Base-by-base conservation (phyloP, 331 rosid genomes). In the Telfairia occidentalis region DNA sequence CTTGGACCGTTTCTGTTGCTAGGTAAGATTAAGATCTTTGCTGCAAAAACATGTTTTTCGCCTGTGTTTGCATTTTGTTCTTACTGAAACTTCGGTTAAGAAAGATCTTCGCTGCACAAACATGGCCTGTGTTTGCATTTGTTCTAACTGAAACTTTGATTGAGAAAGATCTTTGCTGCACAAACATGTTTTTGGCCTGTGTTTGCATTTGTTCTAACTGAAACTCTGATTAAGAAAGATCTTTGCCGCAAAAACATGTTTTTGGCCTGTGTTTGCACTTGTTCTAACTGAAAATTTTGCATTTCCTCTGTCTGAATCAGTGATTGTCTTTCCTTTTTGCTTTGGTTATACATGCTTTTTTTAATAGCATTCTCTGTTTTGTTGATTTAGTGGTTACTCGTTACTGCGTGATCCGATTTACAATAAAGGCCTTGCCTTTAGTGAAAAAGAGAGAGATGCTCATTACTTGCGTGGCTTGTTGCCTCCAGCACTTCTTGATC, bases 391-490 rank as follows among this genome's bases (percentile, higher is more conserved):
- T 84, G 98, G 98, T 0, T 87, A 81, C 75, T 81, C 88, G 75
- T 80, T 94, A 86, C 76, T 94, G 61, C 88, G 97, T 52, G 98
- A 94, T 86, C 98, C 98, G 29, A 93, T 82, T 64, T 90, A 94
- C 82, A 89, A 94, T 85, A 94, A 94, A 80, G 98, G 98, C 29
- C 91, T 94, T 59, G 90, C 98, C 77, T 94, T 89, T 84, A 81
- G 82, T 26, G 98, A 94, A 83, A 88, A 79, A 80, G 97, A 94
- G 86, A 91, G 98, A 80, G 98, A 94, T 82, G 96, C 96, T 28
- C 98, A 94, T 81, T 94, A 89, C 89, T 79, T 94, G 88, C 95
- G 97, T 10, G 98, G 98, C 5, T 96, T 94, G 61, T 76, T 94
- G 40, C 98, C 98, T 76, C 97, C 98, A 15, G 57, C 83, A 2